Evolutionary conservation across 2,329 filamentous ascomycete species (phyloP).

Genomic region (Phialophora tarda): DNA sequence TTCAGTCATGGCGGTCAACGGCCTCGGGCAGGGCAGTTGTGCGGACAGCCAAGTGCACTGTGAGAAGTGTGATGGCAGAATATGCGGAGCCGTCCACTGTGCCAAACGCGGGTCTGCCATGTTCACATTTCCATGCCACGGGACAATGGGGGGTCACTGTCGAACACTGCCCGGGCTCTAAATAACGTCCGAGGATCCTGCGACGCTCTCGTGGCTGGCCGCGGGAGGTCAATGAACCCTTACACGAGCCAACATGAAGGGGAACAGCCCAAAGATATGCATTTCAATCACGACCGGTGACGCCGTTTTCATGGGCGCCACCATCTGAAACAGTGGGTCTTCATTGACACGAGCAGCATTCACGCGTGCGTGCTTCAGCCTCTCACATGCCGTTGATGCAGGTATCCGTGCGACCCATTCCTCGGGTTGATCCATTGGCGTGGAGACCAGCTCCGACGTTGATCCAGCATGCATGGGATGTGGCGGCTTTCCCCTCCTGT

Average conservation of each 20-base stretch:
- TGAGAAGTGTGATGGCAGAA: conserved; percentile 15
- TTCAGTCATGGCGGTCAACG: conserved; percentile 3
- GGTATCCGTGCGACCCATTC: conserved; percentile 29
- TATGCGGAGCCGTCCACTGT: conserved; percentile 11
- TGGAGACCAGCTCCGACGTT: not conserved
- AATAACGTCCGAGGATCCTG: not conserved
- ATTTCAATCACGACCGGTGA: conserved; percentile 15
- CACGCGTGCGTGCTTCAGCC: conserved; percentile 10
- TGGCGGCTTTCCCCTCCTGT: not conserved
- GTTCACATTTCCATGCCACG: not conserved
- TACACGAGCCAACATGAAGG: conserved; percentile 2
- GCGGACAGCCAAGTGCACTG: conserved; percentile 4
- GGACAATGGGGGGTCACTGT: not conserved
- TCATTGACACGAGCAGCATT: conserved; percentile 9
- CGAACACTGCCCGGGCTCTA: not conserved
- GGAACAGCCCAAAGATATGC: conserved; percentile 1
- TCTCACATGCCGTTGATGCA: conserved; percentile 13
- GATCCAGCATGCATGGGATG: not conserved
- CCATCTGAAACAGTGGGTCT: conserved; percentile 19
- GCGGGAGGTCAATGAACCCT: not conserved
- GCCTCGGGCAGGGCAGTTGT: conserved; percentile 7
- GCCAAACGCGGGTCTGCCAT: conserved; percentile 6
- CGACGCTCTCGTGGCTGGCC: not conserved
- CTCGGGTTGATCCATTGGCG: conserved; percentile 26
- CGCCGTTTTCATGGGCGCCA: conserved; percentile 7